Conservation (phyloP, 371 early-diverging fungal genomes). For the Lichtheimia ornata region DNA sequence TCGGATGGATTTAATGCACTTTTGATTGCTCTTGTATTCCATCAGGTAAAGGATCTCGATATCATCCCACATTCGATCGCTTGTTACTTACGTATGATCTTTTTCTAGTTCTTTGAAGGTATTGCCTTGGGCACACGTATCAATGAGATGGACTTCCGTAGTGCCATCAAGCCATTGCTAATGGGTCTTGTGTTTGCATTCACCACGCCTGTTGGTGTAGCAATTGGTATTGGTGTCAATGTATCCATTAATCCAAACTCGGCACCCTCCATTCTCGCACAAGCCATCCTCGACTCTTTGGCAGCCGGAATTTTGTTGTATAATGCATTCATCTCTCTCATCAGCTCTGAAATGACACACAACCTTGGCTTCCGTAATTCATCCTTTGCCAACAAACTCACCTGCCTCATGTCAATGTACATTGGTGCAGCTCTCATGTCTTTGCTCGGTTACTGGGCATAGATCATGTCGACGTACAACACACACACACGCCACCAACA, state of each 20-base stretch:
- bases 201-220: slow-evolving; percentile 66
- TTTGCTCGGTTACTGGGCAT: slow-evolving; percentile 71
- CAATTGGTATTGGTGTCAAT: slow-evolving; percentile 58
- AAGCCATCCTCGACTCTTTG: slow-evolving; percentile 52
- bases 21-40: slow-evolving; percentile 83
- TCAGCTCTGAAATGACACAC: slow-evolving; percentile 33
- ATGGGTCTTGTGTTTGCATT: slow-evolving; percentile 52
- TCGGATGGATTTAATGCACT: slow-evolving; percentile 71
- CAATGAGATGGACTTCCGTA: slow-evolving; percentile 37
- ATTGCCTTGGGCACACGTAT: slow-evolving; percentile 57
- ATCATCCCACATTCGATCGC: not conserved
- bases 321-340: slow-evolving; percentile 44
- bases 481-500: no score
- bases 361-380: slow-evolving; percentile 15
- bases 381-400: slow-evolving; percentile 8
- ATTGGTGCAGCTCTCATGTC: slow-evolving; percentile 70
- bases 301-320: slow-evolving; percentile 57
- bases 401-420: slow-evolving; percentile 36
- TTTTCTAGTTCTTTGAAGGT: slow-evolving; percentile 54
- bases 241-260: slow-evolving; percentile 52
- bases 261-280: slow-evolving; percentile 31
- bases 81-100: not conserved
- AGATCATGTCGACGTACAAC: slow-evolving; percentile 6
- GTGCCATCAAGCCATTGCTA: slow-evolving; percentile 23
- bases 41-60: slow-evolving; percentile 59